phyloP scores from a whole-genome alignment of 1,284 basidiomycete species.

The Phylloboletellus chloephorus region DNA sequence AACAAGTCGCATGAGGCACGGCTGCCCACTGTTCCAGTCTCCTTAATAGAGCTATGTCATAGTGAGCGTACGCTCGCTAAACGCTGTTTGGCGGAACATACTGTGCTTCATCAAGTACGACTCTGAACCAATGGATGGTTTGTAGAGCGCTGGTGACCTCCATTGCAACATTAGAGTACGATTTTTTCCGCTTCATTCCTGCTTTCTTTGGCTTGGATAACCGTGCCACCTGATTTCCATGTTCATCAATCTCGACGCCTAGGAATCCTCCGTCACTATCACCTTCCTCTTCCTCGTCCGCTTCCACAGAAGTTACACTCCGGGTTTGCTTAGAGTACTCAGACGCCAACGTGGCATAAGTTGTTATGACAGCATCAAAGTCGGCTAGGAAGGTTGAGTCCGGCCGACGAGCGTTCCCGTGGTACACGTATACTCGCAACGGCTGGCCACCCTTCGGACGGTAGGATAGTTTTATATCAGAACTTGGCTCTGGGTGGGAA shows the following conservation, averaged over 20 bases:
- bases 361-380: constrained; percentile 97
- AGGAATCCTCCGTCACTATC: constrained; percentile 58
- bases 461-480: constrained; percentile 34
- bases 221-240: constrained; percentile 57
- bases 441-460: constrained; percentile 44
- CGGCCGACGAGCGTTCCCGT: constrained; percentile 84
- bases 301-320: constrained; percentile 50
- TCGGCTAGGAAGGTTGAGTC: constrained; percentile 84
- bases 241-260: constrained; percentile 62
- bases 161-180: constrained; percentile 40
- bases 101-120: constrained; percentile 98
- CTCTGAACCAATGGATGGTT: constrained; percentile 94
- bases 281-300: constrained; percentile 64
- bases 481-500: constrained; percentile 35
- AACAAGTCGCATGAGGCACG: constrained; percentile 92
- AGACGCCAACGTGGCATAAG: constrained; percentile 91
- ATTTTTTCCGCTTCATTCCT: constrained; percentile 65
- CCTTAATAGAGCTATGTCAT: constrained; percentile 85
- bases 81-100: constrained; percentile 41
- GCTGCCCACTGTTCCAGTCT: constrained; percentile 88
- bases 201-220: constrained; percentile 55
- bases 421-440: constrained; percentile 90
- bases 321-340: constrained; percentile 90
- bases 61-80: constrained; percentile 7
- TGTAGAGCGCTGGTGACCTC: constrained; percentile 87